Evolutionary conservation across 2,329 filamentous ascomycete genomes (phyloP), one percentile per base, ranked within the genome.

Genomic region (Aspergillus sp.): DNA sequence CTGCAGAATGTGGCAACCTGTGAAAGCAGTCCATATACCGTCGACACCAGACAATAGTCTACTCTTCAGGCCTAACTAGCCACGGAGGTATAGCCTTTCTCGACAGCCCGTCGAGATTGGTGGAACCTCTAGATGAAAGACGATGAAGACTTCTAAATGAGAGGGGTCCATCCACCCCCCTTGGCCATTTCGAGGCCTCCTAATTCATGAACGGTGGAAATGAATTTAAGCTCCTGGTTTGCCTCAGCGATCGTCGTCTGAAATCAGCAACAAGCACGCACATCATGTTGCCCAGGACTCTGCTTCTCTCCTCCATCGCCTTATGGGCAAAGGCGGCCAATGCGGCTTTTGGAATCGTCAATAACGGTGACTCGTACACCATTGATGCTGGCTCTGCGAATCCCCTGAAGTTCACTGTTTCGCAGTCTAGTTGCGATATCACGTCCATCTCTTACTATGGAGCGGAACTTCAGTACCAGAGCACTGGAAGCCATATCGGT

Each of bases 391-490:
- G 77, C 41, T 80, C 77, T 11, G 57, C 74, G 33, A 82, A 84
- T 60, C 57, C 80, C 3, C 72, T 86, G 52, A 70, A 80, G 39
- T 80, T 85, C 62, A 79, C 79, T 3, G 78, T 86, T 50, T 80
- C 74, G 62, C 75, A 79, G 47, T 76, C 75, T 15, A 86, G 75
- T 68, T 87, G 86, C 63, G 86, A 88, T 63, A 85, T 89, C 69
- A 86, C 80, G 14, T 87, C 85, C 0, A 83, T 89, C 69, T 79
- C 80, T 54, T 88, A 80, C 67, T 81, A 82, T 23, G 82, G 83
- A 58, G 77, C 79, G 44, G 83, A 89, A 67, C 78, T 86, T 7
- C 86, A 88, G 70, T 83, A 84, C 63, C 61, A 72, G 6, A 70
- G 71, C 47, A 78, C 78, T 46, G 78, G 77, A 23, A 82, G 81